Evolutionary conservation across 805 yeast species (phyloP).

Genomic region (Candida argentea): DNA sequence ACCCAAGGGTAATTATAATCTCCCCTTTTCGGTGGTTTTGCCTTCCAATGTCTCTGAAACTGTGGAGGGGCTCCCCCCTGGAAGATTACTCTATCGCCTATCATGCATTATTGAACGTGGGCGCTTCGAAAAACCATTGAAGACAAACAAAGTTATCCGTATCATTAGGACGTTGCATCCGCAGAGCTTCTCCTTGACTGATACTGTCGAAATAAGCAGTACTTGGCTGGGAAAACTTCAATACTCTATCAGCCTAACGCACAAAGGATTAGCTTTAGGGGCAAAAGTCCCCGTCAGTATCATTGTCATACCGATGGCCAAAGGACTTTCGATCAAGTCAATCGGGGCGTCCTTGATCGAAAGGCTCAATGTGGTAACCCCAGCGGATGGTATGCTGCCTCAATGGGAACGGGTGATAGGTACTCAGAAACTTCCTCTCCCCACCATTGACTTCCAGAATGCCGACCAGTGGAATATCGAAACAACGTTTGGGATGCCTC

Average conservation of each 20-base stretch:
- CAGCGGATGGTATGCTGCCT: conserved; percentile 28
- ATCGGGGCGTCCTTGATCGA: conserved; percentile 25
- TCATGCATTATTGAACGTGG: conserved; percentile 33
- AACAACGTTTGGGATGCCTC: conserved; percentile 31
- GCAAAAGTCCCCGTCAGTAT: conserved; percentile 31
- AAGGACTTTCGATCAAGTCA: conserved; percentile 31
- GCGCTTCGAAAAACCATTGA: conserved; percentile 28
- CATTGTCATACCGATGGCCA: conserved; percentile 36
- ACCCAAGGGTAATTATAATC: conserved; percentile 42
- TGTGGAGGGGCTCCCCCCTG: conserved; percentile 38
- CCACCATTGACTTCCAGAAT: conserved; percentile 9
- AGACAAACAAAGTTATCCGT: conserved; percentile 29
- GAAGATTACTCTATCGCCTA: conserved; percentile 32
- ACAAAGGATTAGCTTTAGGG: conserved; percentile 39
- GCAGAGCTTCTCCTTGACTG: conserved; percentile 26
- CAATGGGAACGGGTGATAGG: conserved; percentile 26
- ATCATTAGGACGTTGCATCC: conserved; percentile 35
- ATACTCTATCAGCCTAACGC: conserved; percentile 34
- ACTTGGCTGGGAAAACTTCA: conserved; percentile 46
- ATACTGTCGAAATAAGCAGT: conserved; percentile 37
- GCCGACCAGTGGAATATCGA: conserved; percentile 38
- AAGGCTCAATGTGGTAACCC: conserved; percentile 24
- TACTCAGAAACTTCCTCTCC: conserved; percentile 14
- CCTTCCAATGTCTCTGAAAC: conserved; percentile 42
- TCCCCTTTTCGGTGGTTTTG: conserved; percentile 35